Evolutionary conservation across 192 early-diverging fungal genomes (phyloP).

Genomic region (Phlyctochytrium arcticum): DNA sequence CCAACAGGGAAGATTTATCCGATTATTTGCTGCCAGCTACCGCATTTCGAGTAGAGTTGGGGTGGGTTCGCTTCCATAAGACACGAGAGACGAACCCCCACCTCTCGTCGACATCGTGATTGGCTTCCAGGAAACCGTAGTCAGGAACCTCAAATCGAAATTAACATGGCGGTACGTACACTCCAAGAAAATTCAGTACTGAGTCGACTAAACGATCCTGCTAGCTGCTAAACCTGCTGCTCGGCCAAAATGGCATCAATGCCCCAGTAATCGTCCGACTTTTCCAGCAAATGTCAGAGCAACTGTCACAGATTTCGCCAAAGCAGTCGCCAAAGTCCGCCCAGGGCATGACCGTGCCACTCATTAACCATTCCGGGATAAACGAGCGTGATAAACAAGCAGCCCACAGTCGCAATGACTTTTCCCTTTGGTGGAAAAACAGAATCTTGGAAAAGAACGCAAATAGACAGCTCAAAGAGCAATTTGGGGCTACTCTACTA

Average conservation of each 20-base stretch:
- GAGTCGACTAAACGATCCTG: neutral
- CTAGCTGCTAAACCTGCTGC: slow-evolving; percentile 36
- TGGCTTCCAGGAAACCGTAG: slow-evolving; percentile 41
- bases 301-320: too few species aligned
- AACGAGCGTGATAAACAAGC: too few species aligned
- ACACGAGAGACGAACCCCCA: neutral
- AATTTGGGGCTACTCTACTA: too few species aligned
- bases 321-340: too few species aligned
- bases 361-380: too few species aligned
- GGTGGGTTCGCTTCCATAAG: neutral
- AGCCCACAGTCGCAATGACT: too few species aligned
- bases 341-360: too few species aligned
- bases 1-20: slow-evolving; percentile 45
- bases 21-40: slow-evolving; percentile 31
- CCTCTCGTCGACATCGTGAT: slow-evolving; percentile 24
- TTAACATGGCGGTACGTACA: slow-evolving; percentile 38
- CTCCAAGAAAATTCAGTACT: neutral
- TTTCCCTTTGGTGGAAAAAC: too few species aligned
- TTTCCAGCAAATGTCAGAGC: too few species aligned
- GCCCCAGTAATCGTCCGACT: slow-evolving; percentile 40
- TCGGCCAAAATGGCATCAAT: slow-evolving; percentile 41
- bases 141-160: slow-evolving; percentile 35
- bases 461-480: too few species aligned
- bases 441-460: too few species aligned
- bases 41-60: neutral